Evolutionary conservation across 2,329 filamentous ascomycete genomes (phyloP), one percentile per base, ranked within the genome.

Genomic region (Cadophora malorum): DNA sequence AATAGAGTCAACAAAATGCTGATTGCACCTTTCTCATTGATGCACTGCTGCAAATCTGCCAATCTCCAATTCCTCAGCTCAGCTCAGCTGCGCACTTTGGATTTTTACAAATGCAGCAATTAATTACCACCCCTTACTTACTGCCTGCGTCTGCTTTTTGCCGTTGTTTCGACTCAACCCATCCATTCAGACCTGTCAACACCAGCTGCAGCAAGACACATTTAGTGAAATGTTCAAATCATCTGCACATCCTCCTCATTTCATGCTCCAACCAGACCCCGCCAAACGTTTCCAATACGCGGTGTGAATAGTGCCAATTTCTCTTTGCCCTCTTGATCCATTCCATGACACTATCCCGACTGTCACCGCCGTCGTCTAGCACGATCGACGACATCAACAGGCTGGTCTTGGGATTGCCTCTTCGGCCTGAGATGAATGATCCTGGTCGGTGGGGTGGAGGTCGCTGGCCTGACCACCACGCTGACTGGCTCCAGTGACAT

Each of bases 401-500:
- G 65, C 65, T 59, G 23, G 4, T 50, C 47, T 23, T 12, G 60
- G 58, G 52, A 66, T 63, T 66, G 50, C 47, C 33, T 49, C 47
- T 35, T 31, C 50, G 33, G 45, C 38, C 28, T 61, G 56, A 61
- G 45, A 47, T 56, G 33, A 23, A 19, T 25, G n/a, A 66, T 66
- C 64, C 64, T 28, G 35, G 56, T 45, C 10, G 14, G 52, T 45
- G 59, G 50, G 56, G 35, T 66, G 65, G n/a, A 50, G 16, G 59
- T 33, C 38, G 52, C 52, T 47, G 21, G 28, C 21, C 31, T 38
- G 47, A 61, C 9, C 25, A 31, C 4, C 45, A 25, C 50, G 58
- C 50, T 63, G 58, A 67, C 50, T 55, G 65, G 58, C 60, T 66
- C 58, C 41, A 52, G 50, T 56, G 59, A 41, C 59, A 55, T 67